Evolutionary conservation across 805 yeast genomes (phyloP), one percentile per base, ranked within the genome.

Genomic region (Wickerhamomyces hampshirensis): DNA sequence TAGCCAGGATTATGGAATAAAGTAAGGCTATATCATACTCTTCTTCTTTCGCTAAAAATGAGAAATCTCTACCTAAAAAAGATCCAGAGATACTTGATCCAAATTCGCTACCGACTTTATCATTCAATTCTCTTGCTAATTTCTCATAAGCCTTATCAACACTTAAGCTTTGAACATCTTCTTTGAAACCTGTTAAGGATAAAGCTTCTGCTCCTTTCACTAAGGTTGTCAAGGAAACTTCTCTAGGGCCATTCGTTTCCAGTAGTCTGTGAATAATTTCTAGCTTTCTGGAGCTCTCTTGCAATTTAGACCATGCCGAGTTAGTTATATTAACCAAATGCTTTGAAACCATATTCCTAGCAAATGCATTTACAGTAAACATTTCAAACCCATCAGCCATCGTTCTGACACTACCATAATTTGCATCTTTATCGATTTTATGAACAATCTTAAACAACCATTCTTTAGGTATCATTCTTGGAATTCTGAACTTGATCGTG

Each of bases 401-500:
- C 0, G 59, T 51, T 27, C 65, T 66, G 13, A 62, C 50, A 6
- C 63, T 55, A 2, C 56, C 55, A 37, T 46, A 53, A 4, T 46
- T 53, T 19, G 11, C 24, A 11, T 42, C 48, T 11, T 43, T 40
- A 2, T 40, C 36, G 3, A 42, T 36, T 21, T 33, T 29, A 17
- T 55, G 49, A 5, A 62, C 40, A 2, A 50, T 40, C 28, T 55
- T 46, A 1, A 43, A 24, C 14, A 66, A 50, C 65, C 68, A 65
- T 7, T 40, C 42, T 18, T 43, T 47, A 0, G 77, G 74, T 16
- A 77, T 61, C 2, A 75, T 66, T 5, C 56, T 48, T 1, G 89
- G 88, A 9, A 83, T 61, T 31, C 86, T 62, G 21, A 74, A 48
- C 26, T 63, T 61, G 35, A 81, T 66, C 12, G 59, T 55, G 14